Percentiles rank a stretch among this genome's conserved stretches.
These are phyloP conservation scores for Nigrospora osmanthi DNA, from an alignment of 2,329 filamentous ascomycete genomes.

Conservation along the genomic window DNA sequence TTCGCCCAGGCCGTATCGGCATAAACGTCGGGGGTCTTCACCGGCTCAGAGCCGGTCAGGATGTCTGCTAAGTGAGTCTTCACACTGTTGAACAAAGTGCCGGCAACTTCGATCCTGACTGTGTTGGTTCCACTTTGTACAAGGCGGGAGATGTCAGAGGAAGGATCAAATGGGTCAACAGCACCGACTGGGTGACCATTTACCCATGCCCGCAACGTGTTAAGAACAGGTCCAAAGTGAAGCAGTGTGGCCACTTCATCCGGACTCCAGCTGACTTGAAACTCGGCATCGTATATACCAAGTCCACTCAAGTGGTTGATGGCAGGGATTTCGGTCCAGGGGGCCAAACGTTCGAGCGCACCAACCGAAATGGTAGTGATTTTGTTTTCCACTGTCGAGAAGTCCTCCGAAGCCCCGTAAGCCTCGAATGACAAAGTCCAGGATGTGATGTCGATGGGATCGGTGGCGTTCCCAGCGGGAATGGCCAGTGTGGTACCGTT, in stretches of 20 bases:
- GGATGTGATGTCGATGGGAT: not conserved
- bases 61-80: no score
- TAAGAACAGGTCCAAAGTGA: conserved; percentile 1
- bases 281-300: not conserved
- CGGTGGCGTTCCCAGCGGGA: not conserved
- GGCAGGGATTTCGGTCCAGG: conserved; percentile 3
- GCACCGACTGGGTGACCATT: conserved; percentile 1
- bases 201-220: conserved; percentile 4
- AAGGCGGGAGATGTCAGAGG: conserved; percentile 1
- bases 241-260: not conserved
- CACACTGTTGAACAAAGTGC: no score
- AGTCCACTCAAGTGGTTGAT: conserved; percentile 1
- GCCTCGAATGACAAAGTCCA: conserved; percentile 2
- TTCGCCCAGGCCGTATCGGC: no score
- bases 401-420: conserved; percentile 1
- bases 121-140: no score
- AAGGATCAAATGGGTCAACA: conserved; percentile 1
- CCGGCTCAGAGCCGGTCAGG: no score
- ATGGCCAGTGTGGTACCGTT: not conserved
- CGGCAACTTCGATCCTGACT: no score
- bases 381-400: not conserved
- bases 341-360: not conserved
- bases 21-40: no score
- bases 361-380: conserved; percentile 1
- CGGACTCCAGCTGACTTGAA: not conserved